Evolutionary conservation across 306 rosid species (phyloP).

Genomic region (Abrus pulchellus): DNA sequence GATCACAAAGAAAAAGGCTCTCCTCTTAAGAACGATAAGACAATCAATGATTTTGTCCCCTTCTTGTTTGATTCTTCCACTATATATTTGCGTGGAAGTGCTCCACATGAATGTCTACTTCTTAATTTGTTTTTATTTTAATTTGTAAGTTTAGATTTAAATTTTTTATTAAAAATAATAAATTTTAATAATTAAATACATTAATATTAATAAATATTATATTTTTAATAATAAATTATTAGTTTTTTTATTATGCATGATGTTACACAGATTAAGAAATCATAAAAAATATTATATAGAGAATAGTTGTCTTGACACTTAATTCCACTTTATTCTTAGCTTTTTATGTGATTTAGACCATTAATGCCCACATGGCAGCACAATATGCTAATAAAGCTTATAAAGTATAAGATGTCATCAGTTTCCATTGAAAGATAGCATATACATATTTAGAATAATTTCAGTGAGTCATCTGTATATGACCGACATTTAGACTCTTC

Average conservation of each 20-base stretch:
- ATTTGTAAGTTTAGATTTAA: too few relatives aligned
- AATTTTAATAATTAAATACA: too few relatives aligned
- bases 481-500: constrained; percentile 44
- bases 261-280: too few relatives aligned
- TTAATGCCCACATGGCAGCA: constrained; percentile 41
- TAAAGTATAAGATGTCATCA: constrained; percentile 44
- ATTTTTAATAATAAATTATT: too few relatives aligned
- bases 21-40: constrained; percentile 31
- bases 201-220: too few relatives aligned
- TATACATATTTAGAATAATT: constrained; percentile 34
- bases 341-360: constrained; percentile 47
- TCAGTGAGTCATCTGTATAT: constrained; percentile 49
- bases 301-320: constrained; percentile 37
- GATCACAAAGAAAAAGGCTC: constrained; percentile 51
- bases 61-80: constrained; percentile 48
- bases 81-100: constrained; percentile 46
- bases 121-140: neutral
- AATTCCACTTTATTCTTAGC: constrained; percentile 37
- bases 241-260: too few relatives aligned
- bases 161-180: too few relatives aligned
- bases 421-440: constrained; percentile 52
- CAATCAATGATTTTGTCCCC: constrained; percentile 53
- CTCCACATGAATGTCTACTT: constrained; percentile 52
- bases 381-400: constrained; percentile 49
- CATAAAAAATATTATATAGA: constrained; percentile 40